These are phyloP conservation scores for Candida sanyaensis DNA, from an alignment of 1,139 yeast species.

Conservation along the genomic window DNA sequence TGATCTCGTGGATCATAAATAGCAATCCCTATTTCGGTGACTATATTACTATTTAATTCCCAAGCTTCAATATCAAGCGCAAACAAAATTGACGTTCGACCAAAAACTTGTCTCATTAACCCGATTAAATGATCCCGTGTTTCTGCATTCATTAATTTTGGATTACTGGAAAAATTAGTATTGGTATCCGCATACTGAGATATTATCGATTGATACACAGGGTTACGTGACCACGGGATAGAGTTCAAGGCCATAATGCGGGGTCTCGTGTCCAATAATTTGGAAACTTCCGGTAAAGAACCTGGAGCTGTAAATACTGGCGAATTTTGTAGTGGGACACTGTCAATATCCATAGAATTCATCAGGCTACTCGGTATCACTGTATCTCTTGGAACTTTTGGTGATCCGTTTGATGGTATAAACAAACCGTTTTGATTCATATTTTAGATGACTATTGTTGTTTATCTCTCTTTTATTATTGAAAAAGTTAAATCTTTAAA, in stretches of 20 bases:
- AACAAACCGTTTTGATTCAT: no score
- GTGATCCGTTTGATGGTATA: no score
- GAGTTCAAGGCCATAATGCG: background rate
- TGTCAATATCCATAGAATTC: no score
- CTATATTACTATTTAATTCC: slow-evolving; percentile 45
- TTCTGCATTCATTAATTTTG: slow-evolving; percentile 7
- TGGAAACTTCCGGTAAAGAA: background rate
- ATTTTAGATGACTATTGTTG: no score
- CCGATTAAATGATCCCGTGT: slow-evolving; percentile 3
- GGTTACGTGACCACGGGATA: background rate
- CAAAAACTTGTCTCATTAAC: slow-evolving; percentile 20
- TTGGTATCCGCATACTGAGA: background rate
- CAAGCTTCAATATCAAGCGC: slow-evolving; percentile 70
- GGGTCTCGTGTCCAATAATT: background rate
- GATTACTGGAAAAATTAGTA: slow-evolving; percentile 4
- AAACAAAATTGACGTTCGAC: slow-evolving; percentile 41
- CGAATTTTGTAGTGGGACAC: background rate
- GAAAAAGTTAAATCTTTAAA: no score
- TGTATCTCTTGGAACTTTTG: no score
- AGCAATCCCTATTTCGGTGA: slow-evolving; percentile 72
- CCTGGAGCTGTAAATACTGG: background rate
- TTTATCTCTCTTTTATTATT: no score
- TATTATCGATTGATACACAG: background rate
- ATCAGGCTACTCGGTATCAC: no score
- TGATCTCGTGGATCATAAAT: slow-evolving; percentile 63